Evolutionary conservation across 2,329 filamentous ascomycete species (phyloP).

Genomic region (Diaporthe nobilis): DNA sequence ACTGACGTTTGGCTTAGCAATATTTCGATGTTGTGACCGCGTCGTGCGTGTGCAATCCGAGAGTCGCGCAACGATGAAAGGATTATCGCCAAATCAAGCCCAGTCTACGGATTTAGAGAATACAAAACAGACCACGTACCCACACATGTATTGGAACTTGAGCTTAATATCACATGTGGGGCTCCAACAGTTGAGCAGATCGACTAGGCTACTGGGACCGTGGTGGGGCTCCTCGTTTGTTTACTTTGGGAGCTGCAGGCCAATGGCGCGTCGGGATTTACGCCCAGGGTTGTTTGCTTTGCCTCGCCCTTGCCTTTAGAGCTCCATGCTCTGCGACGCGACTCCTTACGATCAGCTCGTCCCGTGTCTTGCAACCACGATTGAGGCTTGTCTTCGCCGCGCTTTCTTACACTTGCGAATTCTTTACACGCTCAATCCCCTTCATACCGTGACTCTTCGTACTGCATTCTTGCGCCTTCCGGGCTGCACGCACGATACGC

Average conservation of each 20-base stretch:
- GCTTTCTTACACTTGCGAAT: background rate
- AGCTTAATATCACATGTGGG: background rate
- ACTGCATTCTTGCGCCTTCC: background rate
- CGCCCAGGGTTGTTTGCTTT: slow-evolving; percentile 23
- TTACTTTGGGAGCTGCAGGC: slow-evolving; percentile 23
- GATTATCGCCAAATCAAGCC: background rate
- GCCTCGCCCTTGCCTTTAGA: background rate
- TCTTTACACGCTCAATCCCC: background rate
- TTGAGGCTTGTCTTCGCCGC: background rate
- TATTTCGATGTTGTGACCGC: background rate
- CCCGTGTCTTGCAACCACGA: slow-evolving; percentile 3
- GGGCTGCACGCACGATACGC: slow-evolving; percentile 3
- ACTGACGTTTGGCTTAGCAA: background rate
- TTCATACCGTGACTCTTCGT: background rate
- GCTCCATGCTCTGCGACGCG: slow-evolving; percentile 25
- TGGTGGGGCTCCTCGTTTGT: slow-evolving; percentile 30
- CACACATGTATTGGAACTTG: background rate
- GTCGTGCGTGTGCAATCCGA: background rate
- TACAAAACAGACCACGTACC: background rate
- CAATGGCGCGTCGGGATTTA: slow-evolving; percentile 26
- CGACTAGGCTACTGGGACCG: background rate
- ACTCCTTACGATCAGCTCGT: background rate
- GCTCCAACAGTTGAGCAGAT: background rate
- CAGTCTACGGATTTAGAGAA: background rate
- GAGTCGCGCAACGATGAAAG: background rate